A percentile compares a stretch with the other conserved stretches of the same genome.
These are phyloP conservation scores for Omphalea diandra DNA, from an alignment of 441 rosid genomes.

Conservation along the genomic window DNA sequence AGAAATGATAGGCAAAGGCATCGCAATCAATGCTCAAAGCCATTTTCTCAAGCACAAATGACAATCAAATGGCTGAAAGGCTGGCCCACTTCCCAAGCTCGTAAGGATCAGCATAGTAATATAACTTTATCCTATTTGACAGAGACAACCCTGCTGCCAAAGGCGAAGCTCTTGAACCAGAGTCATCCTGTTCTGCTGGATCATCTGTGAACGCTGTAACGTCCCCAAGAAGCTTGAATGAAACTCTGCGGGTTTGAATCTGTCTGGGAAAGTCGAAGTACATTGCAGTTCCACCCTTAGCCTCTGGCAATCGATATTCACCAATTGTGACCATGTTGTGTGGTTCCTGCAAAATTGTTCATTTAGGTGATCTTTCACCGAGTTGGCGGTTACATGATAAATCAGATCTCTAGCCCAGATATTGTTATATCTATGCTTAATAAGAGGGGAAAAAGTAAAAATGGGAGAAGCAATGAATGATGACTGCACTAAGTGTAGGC, in stretches of 20 bases:
- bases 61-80: constrained; percentile 56
- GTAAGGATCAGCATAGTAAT: constrained; percentile 72
- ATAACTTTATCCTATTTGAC: constrained; percentile 65
- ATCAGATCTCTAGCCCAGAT: background rate
- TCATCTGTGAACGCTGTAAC: constrained; percentile 73
- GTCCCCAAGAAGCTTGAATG: constrained; percentile 78
- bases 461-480: background rate
- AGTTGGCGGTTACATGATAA: background rate
- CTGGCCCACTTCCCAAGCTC: constrained; percentile 97
- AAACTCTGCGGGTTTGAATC: constrained; percentile 60
- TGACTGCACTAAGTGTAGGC: background rate
- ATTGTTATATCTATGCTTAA: background rate
- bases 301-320: constrained; percentile 78
- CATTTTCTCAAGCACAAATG: background rate
- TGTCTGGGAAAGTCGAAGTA: constrained; percentile 79
- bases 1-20: constrained; percentile 13
- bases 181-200: constrained; percentile 69
- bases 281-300: constrained; percentile 75
- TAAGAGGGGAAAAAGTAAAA: background rate
- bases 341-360: constrained; percentile 53
- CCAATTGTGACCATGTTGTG: constrained; percentile 69
- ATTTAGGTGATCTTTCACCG: constrained; percentile 11
- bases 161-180: constrained; percentile 37
- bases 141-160: constrained; percentile 76
- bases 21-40: constrained; percentile 22